phyloP scores from a whole-genome alignment of 2,329 filamentous ascomycete species.

The Aspergillus fischeri region DNA sequence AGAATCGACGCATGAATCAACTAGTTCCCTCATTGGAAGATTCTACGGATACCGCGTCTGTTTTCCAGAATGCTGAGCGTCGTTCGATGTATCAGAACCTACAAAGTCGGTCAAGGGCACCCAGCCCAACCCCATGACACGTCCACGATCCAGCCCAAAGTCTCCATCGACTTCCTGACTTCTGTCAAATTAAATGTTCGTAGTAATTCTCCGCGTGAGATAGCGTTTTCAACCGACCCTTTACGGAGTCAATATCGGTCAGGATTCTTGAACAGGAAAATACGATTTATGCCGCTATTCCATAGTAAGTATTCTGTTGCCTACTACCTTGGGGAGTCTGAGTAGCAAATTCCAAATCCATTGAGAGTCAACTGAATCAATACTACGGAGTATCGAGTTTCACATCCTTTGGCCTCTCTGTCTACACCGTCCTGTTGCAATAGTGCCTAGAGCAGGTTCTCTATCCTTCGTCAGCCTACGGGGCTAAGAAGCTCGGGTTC shows the following conservation, averaged over 20 bases:
- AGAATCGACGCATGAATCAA: neutral
- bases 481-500: neutral
- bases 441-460: no score
- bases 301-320: no score
- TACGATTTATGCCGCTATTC: no score
- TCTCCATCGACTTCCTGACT: neutral
- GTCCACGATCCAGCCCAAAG: constrained; percentile 1
- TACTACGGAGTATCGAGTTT: neutral
- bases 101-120: constrained; percentile 6
- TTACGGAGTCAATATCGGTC: neutral
- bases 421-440: neutral
- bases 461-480: no score
- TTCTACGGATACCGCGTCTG: neutral
- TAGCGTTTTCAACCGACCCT: neutral
- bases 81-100: constrained; percentile 5
- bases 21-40: neutral
- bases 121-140: constrained; percentile 6
- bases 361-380: neutral
- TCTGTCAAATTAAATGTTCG: neutral
- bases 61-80: neutral
- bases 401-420: neutral
- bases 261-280: neutral
- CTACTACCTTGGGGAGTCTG: neutral
- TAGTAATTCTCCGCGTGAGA: constrained; percentile 8
- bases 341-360: neutral